Evolutionary conservation across 2,329 filamentous ascomycete species (phyloP).

Genomic region (Scedosporium apiospermum): DNA sequence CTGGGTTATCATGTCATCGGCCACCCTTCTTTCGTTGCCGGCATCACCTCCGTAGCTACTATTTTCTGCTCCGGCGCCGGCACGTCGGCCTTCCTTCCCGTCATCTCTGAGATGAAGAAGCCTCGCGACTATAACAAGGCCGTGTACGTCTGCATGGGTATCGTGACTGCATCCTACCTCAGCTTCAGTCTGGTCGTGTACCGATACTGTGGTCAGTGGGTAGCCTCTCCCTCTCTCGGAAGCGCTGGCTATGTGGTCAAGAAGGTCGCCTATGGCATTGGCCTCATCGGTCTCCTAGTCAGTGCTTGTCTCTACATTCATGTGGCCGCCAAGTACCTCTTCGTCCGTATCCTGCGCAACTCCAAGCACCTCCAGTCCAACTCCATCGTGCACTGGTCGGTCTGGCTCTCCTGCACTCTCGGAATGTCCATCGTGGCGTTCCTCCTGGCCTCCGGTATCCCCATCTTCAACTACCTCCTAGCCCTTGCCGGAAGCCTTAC

Average conservation of each 20-base stretch:
- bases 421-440: constrained; percentile 19
- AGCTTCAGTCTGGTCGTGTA: constrained; percentile 52
- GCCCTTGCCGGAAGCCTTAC: constrained; percentile 22
- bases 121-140: constrained; percentile 52
- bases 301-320: constrained; percentile 25
- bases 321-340: constrained; percentile 29
- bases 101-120: constrained; percentile 55
- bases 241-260: constrained; percentile 50
- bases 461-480: constrained; percentile 24
- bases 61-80: constrained; percentile 52
- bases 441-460: constrained; percentile 22
- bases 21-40: constrained; percentile 46
- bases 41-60: constrained; percentile 46
- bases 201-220: constrained; percentile 51
- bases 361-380: constrained; percentile 26
- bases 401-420: constrained; percentile 24
- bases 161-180: constrained; percentile 48
- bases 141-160: constrained; percentile 46
- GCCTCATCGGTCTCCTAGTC: constrained; percentile 36
- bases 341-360: constrained; percentile 26
- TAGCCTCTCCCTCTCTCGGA: constrained; percentile 52
- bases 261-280: constrained; percentile 52
- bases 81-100: constrained; percentile 51
- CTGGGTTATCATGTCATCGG: constrained; percentile 48
- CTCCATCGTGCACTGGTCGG: constrained; percentile 22